Percentiles rank a stretch among this genome's conserved stretches.
These are phyloP conservation scores for Pugionium dolabratum DNA, from an alignment of 345 rosid genomes.

Conservation along the genomic window DNA sequence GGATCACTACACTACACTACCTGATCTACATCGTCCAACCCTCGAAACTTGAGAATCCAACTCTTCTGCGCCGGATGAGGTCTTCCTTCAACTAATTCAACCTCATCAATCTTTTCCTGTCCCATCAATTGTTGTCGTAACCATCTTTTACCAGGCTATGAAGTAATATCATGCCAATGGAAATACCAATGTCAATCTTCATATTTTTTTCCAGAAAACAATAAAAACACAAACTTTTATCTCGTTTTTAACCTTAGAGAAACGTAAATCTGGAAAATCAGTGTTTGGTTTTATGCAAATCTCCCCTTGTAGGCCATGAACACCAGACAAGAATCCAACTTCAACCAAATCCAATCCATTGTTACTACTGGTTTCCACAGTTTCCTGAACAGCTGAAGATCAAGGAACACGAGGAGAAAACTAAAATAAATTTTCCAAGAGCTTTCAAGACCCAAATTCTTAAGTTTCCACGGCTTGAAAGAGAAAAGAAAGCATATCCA, in stretches of 20 bases:
- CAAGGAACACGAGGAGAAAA: constrained; percentile 14
- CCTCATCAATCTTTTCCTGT: constrained; percentile 64
- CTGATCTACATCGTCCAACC: constrained; percentile 70
- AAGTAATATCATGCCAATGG: constrained; percentile 3
- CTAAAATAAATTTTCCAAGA: not conserved
- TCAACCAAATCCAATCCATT: constrained; percentile 56
- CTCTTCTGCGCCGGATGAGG: constrained; percentile 71
- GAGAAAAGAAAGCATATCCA: not conserved
- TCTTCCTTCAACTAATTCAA: constrained; percentile 76
- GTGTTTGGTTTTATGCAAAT: constrained; percentile 72
- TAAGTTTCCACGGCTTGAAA: constrained; percentile 35
- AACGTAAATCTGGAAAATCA: constrained; percentile 83
- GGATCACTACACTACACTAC: constrained; percentile 32
- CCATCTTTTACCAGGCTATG: constrained; percentile 92
- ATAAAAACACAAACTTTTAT: not conserved
- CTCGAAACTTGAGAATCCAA: constrained; percentile 84
- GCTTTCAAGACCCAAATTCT: not conserved
- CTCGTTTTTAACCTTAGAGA: constrained; percentile 45
- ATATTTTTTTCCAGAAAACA: not conserved
- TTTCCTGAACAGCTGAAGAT: constrained; percentile 52
- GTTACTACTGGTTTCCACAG: constrained; percentile 44
- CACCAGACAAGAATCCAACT: constrained; percentile 72
- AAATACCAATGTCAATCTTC: not conserved
- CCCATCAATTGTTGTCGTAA: constrained; percentile 64
- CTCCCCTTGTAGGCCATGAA: constrained; percentile 86